These are phyloP conservation scores for Nitzschia sp. DNA, from an alignment of 108 stramenopile genomes.

Conservation along the genomic window DNA sequence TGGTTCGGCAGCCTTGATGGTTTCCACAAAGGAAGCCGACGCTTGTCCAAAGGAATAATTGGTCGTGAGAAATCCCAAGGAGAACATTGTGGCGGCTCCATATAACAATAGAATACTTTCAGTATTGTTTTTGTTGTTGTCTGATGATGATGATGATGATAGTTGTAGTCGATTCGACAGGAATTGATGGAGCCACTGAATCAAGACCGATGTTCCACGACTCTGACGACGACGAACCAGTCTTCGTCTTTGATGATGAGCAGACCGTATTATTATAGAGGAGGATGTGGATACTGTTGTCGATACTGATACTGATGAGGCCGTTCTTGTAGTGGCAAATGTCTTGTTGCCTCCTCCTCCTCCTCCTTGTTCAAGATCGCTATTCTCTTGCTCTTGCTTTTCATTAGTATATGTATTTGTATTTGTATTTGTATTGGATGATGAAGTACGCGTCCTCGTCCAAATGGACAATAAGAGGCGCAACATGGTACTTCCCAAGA, in stretches of 20 bases:
- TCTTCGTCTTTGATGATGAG: neutral
- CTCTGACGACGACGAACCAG: neutral
- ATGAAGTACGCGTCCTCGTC: neutral
- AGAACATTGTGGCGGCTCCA: conserved; percentile 27
- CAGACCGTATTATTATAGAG: no score
- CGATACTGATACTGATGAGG: no score
- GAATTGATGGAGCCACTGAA: neutral
- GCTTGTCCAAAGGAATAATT: conserved; percentile 62
- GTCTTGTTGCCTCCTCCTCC: neutral
- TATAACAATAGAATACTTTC: neutral
- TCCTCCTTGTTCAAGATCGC: neutral
- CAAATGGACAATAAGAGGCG: conserved; percentile 16
- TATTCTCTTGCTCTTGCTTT: no score
- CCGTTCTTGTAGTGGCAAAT: neutral
- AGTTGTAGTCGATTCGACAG: neutral
- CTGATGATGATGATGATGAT: neutral
- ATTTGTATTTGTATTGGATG: neutral
- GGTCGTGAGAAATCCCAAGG: conserved; percentile 69
- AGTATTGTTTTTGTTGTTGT: neutral
- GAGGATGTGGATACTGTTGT: no score
- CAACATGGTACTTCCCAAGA: conserved; percentile 36
- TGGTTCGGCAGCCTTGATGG: conserved; percentile 86
- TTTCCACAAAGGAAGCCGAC: conserved; percentile 81
- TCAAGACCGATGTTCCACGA: neutral
- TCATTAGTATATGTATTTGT: neutral